These are phyloP conservation scores for Obelidium mucronatum DNA, from an alignment of 192 early-diverging fungal species.

Conservation along the genomic window DNA sequence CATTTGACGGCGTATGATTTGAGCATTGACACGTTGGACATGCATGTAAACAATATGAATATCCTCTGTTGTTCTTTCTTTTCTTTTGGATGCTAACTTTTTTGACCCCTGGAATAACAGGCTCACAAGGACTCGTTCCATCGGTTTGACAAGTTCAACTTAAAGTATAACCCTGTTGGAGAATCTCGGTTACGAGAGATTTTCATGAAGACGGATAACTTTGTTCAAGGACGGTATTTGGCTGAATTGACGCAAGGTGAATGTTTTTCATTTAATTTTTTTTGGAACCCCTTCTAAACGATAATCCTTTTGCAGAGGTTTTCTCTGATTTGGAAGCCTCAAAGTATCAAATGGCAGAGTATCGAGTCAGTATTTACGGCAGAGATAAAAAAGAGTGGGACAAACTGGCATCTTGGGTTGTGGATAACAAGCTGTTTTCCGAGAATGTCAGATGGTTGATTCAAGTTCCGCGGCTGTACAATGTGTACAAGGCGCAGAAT, in stretches of 20 bases:
- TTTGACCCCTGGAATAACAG: constrained; percentile 34
- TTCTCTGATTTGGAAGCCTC: constrained; percentile 87
- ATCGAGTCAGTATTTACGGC: constrained; percentile 88
- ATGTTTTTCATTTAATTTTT: not conserved
- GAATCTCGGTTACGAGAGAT: constrained; percentile 94
- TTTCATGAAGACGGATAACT: constrained; percentile 96
- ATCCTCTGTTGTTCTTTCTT: constrained; percentile 22
- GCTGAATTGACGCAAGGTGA: constrained; percentile 90
- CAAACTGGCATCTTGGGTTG: constrained; percentile 91
- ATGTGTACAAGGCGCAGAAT: constrained; percentile 76
- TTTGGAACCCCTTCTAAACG: not conserved
- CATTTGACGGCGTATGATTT: constrained; percentile 93
- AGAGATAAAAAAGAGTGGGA: constrained; percentile 85
- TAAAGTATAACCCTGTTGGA: constrained; percentile 96
- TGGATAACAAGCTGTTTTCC: constrained; percentile 89
- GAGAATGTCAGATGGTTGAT: constrained; percentile 96
- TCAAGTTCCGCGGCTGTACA: constrained; percentile 92
- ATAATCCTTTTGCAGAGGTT: constrained; percentile 76
- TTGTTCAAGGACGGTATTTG: constrained; percentile 83
- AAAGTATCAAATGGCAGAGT: constrained; percentile 97
- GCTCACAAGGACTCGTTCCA: constrained; percentile 97
- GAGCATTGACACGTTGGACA: constrained; percentile 93
- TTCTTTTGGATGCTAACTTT: not conserved
- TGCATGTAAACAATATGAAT: too few relatives aligned
- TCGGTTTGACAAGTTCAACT: constrained; percentile 96